Base-by-base conservation (phyloP, 306 rosid species). In the Quercus parvula region DNA sequence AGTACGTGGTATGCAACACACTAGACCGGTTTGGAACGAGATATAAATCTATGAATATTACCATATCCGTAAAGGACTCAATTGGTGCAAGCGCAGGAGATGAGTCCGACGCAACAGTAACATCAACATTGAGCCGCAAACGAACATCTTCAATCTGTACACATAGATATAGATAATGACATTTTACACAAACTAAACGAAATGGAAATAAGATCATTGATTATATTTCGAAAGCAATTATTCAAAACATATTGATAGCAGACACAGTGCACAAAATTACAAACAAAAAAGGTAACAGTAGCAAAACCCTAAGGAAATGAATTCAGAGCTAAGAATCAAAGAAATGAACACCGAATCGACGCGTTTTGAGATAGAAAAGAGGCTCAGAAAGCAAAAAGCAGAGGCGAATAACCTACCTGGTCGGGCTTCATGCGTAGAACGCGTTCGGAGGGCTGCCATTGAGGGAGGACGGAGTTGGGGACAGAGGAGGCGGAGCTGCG, bases 391-490 rank as follows among this genome's bases (percentile, higher is more conserved):
- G 5, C 41, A 20, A 28, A 6, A 12, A 14, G n/a, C n/a, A n/a
- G n/a, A n/a, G n/a, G n/a, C n/a, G n/a, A n/a, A n/a, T n/a, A n/a
- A 12, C 19, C 75, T 55, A 93, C 97, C 97, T 86, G 92, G 28
- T 88, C 84, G 5, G 91, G 88, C 71, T 68, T 88, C 94, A 93
- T 88, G 56, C 94, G 87, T 13, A 92, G 91, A 84, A 85, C 97
- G 75, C 97, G 96, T 35, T 93, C 88, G 49, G 97, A 93, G 13
- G 97, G 97, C 74, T 84, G 89, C 96, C 96, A 93, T 3, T 78
- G 81, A 27, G 92, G 89, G 75, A 88, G 81, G 51, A 91, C 84
- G 4, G 91, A 14, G 4, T 83, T 94, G 0, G 92, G 91, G 22
- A 62, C 61, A 6, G 91, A 7, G 72, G 70, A 77, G 72, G 70